Percentiles rank a stretch among this genome's conserved stretches.
These are phyloP conservation scores for Mortierella hygrophila DNA, from an alignment of 192 early-diverging fungal genomes.

Conservation along the genomic window DNA sequence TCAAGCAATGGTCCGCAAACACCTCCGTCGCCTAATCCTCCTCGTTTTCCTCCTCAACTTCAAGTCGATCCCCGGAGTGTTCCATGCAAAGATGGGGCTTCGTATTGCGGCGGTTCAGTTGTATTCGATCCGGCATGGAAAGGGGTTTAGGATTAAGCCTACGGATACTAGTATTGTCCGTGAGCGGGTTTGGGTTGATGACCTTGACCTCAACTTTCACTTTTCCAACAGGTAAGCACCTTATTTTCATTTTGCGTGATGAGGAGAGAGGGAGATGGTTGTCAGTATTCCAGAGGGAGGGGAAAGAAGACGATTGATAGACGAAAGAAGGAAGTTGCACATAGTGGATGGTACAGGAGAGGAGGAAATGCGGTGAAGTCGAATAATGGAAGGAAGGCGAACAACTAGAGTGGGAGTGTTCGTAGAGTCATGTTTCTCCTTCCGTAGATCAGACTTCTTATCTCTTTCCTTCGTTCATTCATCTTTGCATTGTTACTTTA, in stretches of 20 bases:
- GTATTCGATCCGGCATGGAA: conserved; percentile 39
- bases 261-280: neutral
- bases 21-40: conserved; percentile 34
- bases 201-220: conserved; percentile 52
- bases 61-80: conserved; percentile 45
- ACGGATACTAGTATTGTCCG: conserved; percentile 51
- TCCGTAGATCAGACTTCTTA: too few species aligned
- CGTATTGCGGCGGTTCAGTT: conserved; percentile 44
- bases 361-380: too few species aligned
- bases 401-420: neutral
- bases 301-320: neutral
- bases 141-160: conserved; percentile 42
- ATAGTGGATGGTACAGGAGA: too few species aligned
- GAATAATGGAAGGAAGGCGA: neutral
- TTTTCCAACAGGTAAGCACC: conserved; percentile 47
- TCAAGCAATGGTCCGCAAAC: conserved; percentile 42
- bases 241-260: neutral
- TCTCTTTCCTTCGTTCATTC: neutral
- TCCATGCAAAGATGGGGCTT: conserved; percentile 52
- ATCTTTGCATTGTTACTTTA: neutral
- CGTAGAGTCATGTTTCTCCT: neutral
- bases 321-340: too few species aligned
- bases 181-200: conserved; percentile 52
- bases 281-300: neutral
- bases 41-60: conserved; percentile 47